phyloP scores from a whole-genome alignment of 148 eudicot species.

The Chenopodium album region DNA sequence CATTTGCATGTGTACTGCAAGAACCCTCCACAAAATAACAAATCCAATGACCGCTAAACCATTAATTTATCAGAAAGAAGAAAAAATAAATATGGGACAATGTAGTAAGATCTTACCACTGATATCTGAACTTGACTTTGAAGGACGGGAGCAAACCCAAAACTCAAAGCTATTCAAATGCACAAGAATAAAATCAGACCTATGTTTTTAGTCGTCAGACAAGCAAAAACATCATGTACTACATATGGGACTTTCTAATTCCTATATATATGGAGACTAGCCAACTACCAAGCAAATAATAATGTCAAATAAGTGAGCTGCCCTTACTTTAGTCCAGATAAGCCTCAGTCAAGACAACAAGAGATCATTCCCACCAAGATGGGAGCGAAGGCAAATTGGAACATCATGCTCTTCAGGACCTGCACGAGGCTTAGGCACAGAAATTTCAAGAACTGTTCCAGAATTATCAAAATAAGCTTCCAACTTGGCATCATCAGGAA shows the following conservation, averaged over 20 bases:
- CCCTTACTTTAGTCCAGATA: constrained; percentile 35
- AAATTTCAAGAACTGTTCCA: constrained; percentile 67
- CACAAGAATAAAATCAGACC: constrained; percentile 27
- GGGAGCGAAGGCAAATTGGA: constrained; percentile 62
- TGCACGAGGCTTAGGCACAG: constrained; percentile 69
- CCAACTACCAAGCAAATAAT: constrained; percentile 16
- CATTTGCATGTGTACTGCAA: constrained; percentile 15
- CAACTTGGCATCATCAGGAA: constrained; percentile 77
- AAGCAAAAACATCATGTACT: constrained; percentile 17
- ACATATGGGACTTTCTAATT: constrained; percentile 17
- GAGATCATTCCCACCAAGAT: constrained; percentile 51
- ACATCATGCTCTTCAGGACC: constrained; percentile 84
- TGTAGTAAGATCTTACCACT: constrained; percentile 32
- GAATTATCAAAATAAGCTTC: constrained; percentile 72
- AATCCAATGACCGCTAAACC: constrained; percentile 11
- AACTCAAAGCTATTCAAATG: constrained; percentile 34
- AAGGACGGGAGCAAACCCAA: constrained; percentile 37
- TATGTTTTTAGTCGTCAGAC: constrained; percentile 18
- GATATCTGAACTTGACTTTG: constrained; percentile 35
- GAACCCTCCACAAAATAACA: constrained; percentile 21
- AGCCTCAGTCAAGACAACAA: constrained; percentile 44
- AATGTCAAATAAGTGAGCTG: constrained; percentile 21
- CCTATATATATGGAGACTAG: constrained; percentile 14
- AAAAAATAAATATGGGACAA: constrained; percentile 2
- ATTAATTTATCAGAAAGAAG: constrained; percentile 9